These are phyloP conservation scores for Boletus sp. DNA, from an alignment of 768 basidiomycete species.

Conservation along the genomic window DNA sequence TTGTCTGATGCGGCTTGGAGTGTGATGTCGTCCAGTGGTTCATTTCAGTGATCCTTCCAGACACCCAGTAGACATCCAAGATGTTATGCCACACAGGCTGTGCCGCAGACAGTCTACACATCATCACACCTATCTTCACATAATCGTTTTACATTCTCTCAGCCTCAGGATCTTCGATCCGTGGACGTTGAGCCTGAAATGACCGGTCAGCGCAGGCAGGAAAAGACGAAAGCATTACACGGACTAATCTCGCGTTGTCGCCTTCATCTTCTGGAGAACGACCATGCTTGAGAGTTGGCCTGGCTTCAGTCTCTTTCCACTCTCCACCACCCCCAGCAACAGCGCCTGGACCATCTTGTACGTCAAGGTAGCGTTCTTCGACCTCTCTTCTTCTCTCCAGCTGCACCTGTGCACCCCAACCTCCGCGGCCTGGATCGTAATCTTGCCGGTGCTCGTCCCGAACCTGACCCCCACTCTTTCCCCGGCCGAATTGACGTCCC, in stretches of 20 bases:
- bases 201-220: slow-evolving; percentile 3
- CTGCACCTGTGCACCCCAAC: slow-evolving; percentile 89
- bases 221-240: slow-evolving; percentile 23
- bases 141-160: slow-evolving; percentile 58
- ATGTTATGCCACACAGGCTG: too few species aligned
- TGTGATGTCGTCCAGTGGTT: too few species aligned
- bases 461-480: slow-evolving; percentile 95
- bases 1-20: too few species aligned
- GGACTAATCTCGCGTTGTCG: slow-evolving; percentile 52
- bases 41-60: too few species aligned
- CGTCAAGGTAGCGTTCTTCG: slow-evolving; percentile 84
- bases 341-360: slow-evolving; percentile 72
- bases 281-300: slow-evolving; percentile 56
- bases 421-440: slow-evolving; percentile 94
- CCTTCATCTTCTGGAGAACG: slow-evolving; percentile 79
- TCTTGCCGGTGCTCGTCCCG: slow-evolving; percentile 96
- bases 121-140: too few species aligned
- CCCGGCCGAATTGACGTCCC: slow-evolving; percentile 94
- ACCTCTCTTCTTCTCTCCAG: slow-evolving; percentile 75
- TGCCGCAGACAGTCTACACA: too few species aligned
- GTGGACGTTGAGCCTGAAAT: slow-evolving; percentile 53
- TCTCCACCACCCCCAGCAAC: slow-evolving; percentile 83
- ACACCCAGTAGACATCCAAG: too few species aligned
- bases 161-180: slow-evolving; percentile 60
- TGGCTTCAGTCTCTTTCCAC: slow-evolving; percentile 68